phyloP scores from a whole-genome alignment of 1,139 yeast genomes.

The Debaryomycetaceae sp. region DNA sequence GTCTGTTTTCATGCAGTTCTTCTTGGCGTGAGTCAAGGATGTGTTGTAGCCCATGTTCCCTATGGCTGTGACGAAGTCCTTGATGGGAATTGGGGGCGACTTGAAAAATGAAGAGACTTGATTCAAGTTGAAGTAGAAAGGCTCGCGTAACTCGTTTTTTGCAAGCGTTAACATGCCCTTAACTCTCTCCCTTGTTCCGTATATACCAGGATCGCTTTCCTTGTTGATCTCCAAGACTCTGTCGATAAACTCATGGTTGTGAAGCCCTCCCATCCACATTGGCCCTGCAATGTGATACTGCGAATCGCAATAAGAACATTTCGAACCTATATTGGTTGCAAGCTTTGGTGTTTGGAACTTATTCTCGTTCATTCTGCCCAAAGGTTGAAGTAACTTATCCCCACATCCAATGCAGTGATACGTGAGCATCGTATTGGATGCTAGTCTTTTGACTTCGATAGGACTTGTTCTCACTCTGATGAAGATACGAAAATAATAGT shows the following conservation, averaged over 20 bases:
- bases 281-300: slow-evolving; percentile 87
- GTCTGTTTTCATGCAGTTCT: slow-evolving; percentile 82
- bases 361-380: slow-evolving; percentile 55
- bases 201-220: slow-evolving; percentile 45
- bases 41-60: slow-evolving; percentile 80
- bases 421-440: slow-evolving; percentile 70
- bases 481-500: slow-evolving; percentile 86
- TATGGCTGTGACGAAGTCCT: slow-evolving; percentile 70
- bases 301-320: slow-evolving; percentile 69
- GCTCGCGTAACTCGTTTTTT: slow-evolving; percentile 57
- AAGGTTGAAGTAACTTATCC: slow-evolving; percentile 61
- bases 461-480: slow-evolving; percentile 77
- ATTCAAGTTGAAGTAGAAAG: slow-evolving; percentile 82
- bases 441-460: slow-evolving; percentile 69
- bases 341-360: slow-evolving; percentile 38
- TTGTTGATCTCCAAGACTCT: slow-evolving; percentile 51
- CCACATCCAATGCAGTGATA: slow-evolving; percentile 91
- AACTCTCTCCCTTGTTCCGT: slow-evolving; percentile 79
- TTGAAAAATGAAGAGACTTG: slow-evolving; percentile 71
- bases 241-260: slow-evolving; percentile 62
- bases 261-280: slow-evolving; percentile 87
- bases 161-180: slow-evolving; percentile 92
- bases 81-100: slow-evolving; percentile 80
- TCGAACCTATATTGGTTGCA: slow-evolving; percentile 46
- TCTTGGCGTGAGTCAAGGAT: slow-evolving; percentile 84